Evolutionary conservation across 78 protist species (phyloP).

Genomic region (Chrysochromulina parva): DNA sequence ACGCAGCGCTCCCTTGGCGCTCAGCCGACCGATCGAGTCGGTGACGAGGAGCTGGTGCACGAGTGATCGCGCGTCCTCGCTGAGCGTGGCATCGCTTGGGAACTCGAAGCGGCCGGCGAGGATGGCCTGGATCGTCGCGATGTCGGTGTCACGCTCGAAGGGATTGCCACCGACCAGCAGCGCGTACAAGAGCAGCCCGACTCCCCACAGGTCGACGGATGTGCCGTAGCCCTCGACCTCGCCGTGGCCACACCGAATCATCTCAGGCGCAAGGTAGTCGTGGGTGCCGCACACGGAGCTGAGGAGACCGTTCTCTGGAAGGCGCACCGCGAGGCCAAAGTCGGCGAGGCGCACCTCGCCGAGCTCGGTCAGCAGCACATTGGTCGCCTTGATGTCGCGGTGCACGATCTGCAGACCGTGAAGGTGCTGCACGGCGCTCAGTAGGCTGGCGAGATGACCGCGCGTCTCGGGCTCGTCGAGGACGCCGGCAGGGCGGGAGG

Average conservation of each 20-base stretch:
- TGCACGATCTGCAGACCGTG: not conserved
- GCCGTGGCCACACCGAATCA: slow-evolving; percentile 14
- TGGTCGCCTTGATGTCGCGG: slow-evolving; percentile 11
- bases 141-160: not conserved
- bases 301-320: not conserved
- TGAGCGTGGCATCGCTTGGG: not conserved
- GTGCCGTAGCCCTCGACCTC: not conserved
- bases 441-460: not conserved
- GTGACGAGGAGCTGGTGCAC: too few relatives aligned
- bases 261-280: not conserved
- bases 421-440: not conserved
- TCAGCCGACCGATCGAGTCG: too few relatives aligned
- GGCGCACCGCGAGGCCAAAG: not conserved
- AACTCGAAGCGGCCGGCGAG: not conserved
- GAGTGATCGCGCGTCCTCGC: too few relatives aligned
- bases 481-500: not conserved
- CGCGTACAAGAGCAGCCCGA: not conserved
- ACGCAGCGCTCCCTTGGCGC: too few relatives aligned
- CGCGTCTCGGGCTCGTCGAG: not conserved
- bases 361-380: not conserved
- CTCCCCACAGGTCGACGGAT: not conserved
- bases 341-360: not conserved
- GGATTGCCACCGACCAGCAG: not conserved
- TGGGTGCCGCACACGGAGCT: not conserved
- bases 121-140: not conserved